Conservation (phyloP, 495 filamentous ascomycete genomes). For the Aspergillus cristatus region DNA sequence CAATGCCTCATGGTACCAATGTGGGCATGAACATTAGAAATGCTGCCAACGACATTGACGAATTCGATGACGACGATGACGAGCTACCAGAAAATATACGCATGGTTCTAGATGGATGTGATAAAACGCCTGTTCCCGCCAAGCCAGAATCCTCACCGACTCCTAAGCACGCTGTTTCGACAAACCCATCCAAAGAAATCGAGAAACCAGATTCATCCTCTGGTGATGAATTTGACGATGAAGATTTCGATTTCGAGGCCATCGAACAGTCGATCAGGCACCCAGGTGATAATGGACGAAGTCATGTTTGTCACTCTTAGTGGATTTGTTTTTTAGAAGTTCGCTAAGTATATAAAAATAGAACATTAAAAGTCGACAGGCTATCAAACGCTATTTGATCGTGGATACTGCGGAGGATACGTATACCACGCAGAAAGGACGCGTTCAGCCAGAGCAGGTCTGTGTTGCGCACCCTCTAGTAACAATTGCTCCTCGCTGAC, state of each 20-base stretch:
- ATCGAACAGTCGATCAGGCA: slow-evolving; percentile 35
- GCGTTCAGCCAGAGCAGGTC: slow-evolving; percentile 62
- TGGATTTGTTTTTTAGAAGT: slow-evolving; percentile 22
- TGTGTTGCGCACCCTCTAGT: slow-evolving; percentile 8
- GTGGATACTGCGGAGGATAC: slow-evolving; percentile 57
- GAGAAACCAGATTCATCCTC: slow-evolving; percentile 13
- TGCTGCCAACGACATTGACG: slow-evolving; percentile 37
- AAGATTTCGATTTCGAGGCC: slow-evolving; percentile 35
- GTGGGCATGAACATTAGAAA: slow-evolving; percentile 44
- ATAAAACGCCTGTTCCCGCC: slow-evolving; percentile 37
- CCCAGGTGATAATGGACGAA: slow-evolving; percentile 20
- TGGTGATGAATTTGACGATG: slow-evolving; percentile 36
- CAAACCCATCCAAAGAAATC: slow-evolving; percentile 1
- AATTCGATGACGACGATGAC: slow-evolving; percentile 63
- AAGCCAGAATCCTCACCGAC: slow-evolving; percentile 17
- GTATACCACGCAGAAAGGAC: slow-evolving; percentile 54
- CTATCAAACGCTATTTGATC: slow-evolving; percentile 76
- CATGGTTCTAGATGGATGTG: slow-evolving; percentile 31
- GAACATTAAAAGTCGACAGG: slow-evolving; percentile 48
- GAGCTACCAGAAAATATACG: slow-evolving; percentile 39
- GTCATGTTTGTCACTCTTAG: slow-evolving; percentile 38
- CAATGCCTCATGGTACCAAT: slow-evolving; percentile 5
- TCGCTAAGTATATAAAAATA: slow-evolving; percentile 37
- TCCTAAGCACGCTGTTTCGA: slow-evolving; percentile 1
- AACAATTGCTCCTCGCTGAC: slow-evolving; percentile 14